Evolutionary conservation across 768 basidiomycete genomes (phyloP), one percentile per base, ranked within the genome.

Genomic region (Naematelia encephala): DNA sequence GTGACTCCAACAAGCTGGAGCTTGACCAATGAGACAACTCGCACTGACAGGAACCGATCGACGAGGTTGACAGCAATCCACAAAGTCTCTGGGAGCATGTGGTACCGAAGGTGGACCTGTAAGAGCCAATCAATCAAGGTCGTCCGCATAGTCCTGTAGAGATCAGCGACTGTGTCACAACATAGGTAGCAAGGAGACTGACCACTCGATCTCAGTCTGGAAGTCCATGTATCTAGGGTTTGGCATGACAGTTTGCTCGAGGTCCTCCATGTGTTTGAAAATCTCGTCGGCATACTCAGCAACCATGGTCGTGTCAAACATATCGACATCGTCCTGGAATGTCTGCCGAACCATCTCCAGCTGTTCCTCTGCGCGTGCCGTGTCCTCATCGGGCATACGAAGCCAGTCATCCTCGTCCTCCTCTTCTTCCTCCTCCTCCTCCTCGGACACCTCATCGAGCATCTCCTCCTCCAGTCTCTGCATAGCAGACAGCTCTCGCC

Each of bases 1-100:
- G 93, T 96, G 61, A 99, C 89, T 25, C 96, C 96, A 56, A 99
- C 96, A 25, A 99, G 87, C 79, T 94, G 91, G 50, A 94, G 85
- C 79, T 92, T 94, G 70, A 89, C 84, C 42, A 92, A 80, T 2
- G 88, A 90, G 16, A 94, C 91, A 56, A 90, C 86, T 28, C 91
- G 86, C 71, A 87, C 86, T 51, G 88, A 89, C 50, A 94, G 82
- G 82, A 94, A 92, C 62, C 91, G 88, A 74, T 94, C 91, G 64
- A 94, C 84, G 61, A 99, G 87, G 80, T 98, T 99, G 82, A 99
- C 84, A 43, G 94, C 90, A 70, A 98, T 98, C 96, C 96, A 99
- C 16, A 98, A 84, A 1, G 96, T 99, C 78, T 99, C 96, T 26
- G 96, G 94, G 48, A 97, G 84, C 90, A 99, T 91, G 81, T 97